These are phyloP conservation scores for Phytophthora kernoviae DNA, from an alignment of 352 stramenopile genomes.

Conservation along the genomic window DNA sequence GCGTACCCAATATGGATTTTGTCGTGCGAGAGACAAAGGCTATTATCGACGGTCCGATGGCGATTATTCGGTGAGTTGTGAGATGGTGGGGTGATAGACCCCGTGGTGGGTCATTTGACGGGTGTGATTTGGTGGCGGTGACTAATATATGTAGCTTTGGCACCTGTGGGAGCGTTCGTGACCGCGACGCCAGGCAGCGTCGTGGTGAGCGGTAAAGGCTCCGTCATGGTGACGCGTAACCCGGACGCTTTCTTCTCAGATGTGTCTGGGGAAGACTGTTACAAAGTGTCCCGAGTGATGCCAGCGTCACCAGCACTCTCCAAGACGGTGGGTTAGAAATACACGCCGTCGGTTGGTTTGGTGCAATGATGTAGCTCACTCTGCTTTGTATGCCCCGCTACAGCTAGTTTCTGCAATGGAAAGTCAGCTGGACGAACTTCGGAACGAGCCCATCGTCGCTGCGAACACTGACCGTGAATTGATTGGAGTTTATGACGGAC, in stretches of 20 bases:
- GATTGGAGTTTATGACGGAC: slow-evolving; percentile 40
- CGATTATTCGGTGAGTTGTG: slow-evolving; percentile 47
- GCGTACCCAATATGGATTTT: slow-evolving; percentile 79
- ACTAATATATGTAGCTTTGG: slow-evolving; percentile 48
- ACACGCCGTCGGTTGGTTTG: neutral
- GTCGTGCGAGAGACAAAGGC: slow-evolving; percentile 63
- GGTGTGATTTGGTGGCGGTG: neutral
- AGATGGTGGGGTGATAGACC: neutral
- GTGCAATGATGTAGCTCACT: neutral
- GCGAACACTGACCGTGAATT: slow-evolving; percentile 18
- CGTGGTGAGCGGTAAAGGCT: slow-evolving; percentile 56
- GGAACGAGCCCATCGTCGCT: slow-evolving; percentile 16
- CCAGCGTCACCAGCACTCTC: slow-evolving; percentile 35
- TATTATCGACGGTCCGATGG: slow-evolving; percentile 53
- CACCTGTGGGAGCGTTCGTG: slow-evolving; percentile 53
- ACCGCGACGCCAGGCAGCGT: slow-evolving; percentile 49
- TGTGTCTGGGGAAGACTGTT: slow-evolving; percentile 20
- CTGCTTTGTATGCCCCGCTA: neutral
- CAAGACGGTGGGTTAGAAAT: slow-evolving; percentile 18
- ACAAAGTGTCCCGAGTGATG: slow-evolving; percentile 45
- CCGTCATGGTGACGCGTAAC: slow-evolving; percentile 48
- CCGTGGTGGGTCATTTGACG: neutral
- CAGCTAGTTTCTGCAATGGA: slow-evolving; percentile 39
- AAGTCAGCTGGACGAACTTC: slow-evolving; percentile 22
- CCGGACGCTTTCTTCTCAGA: slow-evolving; percentile 58